Percentiles rank a stretch among this genome's conserved stretches.
Conservation (phyloP, 192 early-diverging fungal species). For the Tieghemiomyces parasiticus region DNA sequence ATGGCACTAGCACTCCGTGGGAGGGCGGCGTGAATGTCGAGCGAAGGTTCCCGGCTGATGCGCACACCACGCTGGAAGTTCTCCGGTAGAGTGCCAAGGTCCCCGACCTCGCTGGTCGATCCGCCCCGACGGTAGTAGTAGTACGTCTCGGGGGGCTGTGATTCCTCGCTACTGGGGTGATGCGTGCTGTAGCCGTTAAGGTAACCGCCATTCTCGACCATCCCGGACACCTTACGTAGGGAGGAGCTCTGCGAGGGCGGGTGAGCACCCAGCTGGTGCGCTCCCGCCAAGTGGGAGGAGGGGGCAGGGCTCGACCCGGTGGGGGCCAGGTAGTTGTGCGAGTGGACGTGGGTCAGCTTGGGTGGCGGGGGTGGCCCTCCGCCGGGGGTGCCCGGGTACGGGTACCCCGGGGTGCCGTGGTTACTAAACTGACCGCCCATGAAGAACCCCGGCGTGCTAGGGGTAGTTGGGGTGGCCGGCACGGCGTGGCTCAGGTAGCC, state of each 20-base stretch:
- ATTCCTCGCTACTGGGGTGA: not conserved
- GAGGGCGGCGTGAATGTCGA: too few relatives aligned
- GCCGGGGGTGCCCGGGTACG: not conserved
- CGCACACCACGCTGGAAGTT: not conserved
- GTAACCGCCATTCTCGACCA: not conserved
- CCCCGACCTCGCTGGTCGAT: not conserved
- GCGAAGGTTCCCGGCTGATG: not conserved
- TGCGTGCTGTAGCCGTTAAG: not conserved
- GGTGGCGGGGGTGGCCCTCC: not conserved
- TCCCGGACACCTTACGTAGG: not conserved
- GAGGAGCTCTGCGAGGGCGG: too few relatives aligned
- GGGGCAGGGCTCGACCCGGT: not conserved
- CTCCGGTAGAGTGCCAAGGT: not conserved
- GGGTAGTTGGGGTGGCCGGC: constrained; percentile 3
- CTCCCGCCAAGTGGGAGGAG: not conserved
- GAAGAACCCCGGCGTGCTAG: constrained; percentile 7
- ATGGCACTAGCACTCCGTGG: too few relatives aligned
- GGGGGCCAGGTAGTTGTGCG: not conserved
- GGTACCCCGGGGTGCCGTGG: not conserved
- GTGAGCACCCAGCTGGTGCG: constrained; percentile 1
- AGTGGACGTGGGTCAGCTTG: constrained; percentile 5
- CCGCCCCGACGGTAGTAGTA: constrained; percentile 6
- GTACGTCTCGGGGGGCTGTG: constrained; percentile 3
- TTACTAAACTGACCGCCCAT: constrained; percentile 4
- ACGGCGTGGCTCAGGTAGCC: not conserved